Percentiles rank a stretch among this genome's conserved stretches.
Conservation (phyloP, 2,329 filamentous ascomycete species). For the Fusarium penzigii region DNA sequence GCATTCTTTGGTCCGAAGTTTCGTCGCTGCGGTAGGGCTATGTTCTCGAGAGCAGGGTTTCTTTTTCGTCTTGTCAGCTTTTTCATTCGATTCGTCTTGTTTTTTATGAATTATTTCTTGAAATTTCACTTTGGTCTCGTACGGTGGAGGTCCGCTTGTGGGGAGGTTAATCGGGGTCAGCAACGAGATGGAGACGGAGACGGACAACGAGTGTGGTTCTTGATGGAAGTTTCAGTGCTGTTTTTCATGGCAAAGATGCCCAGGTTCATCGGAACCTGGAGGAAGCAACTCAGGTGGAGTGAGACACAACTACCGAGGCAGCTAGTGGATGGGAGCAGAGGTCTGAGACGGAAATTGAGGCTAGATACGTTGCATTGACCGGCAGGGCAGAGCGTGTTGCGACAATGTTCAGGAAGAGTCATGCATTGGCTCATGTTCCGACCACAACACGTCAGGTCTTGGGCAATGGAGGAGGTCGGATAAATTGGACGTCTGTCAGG, state of each 20-base stretch:
- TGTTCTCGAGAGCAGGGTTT: constrained; percentile 32
- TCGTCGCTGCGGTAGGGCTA: constrained; percentile 42
- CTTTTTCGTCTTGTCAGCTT: constrained; percentile 31
- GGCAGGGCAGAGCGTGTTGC: constrained; percentile 10
- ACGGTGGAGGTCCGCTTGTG: constrained; percentile 35
- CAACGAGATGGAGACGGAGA: background rate
- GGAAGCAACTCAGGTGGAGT: background rate
- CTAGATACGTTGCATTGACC: background rate
- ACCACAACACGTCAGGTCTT: background rate
- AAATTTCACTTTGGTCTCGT: constrained; percentile 29
- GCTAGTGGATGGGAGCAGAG: background rate
- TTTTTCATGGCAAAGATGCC: constrained; percentile 1
- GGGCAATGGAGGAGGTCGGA: background rate
- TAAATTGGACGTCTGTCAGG: background rate
- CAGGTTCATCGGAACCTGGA: background rate
- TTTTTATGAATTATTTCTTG: constrained; percentile 21
- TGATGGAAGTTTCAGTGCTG: constrained; percentile 5
- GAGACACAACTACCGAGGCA: background rate
- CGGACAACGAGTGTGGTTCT: background rate
- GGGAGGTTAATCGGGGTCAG: constrained; percentile 33
- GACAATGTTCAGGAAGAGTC: background rate
- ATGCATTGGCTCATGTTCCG: background rate
- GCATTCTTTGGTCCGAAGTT: constrained; percentile 11
- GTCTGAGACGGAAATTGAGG: background rate
- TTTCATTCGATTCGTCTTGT: constrained; percentile 29